Evolutionary conservation across 305 asterid species (phyloP).

Genomic region (Fraxinus xanthoxyloides): DNA sequence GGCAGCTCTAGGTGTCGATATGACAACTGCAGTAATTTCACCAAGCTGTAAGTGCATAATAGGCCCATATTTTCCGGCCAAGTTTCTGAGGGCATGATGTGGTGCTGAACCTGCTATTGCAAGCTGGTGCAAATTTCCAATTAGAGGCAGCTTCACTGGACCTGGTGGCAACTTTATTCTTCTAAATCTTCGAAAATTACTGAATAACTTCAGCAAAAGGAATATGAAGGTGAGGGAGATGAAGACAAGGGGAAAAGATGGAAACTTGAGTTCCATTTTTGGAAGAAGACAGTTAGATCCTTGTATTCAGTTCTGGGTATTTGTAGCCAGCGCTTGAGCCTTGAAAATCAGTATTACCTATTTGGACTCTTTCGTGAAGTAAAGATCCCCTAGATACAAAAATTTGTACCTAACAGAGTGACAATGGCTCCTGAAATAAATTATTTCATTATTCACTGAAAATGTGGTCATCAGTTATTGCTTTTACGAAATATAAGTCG

Average conservation of each 20-base stretch:
- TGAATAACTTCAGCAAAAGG: not conserved
- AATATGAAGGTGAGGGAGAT: not conserved
- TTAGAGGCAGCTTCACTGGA: conserved; percentile 35
- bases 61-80: conserved; percentile 28
- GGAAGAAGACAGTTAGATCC: not conserved
- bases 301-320: not conserved
- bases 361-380: not conserved
- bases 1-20: conserved; percentile 35
- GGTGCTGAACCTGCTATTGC: conserved; percentile 20
- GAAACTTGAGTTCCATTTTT: not conserved
- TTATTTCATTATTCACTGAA: not conserved
- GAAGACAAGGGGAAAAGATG: not conserved
- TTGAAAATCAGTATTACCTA: not conserved
- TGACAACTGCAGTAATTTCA: conserved; percentile 22
- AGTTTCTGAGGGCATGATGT: conserved; percentile 19
- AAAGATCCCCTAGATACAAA: not conserved
- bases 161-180: conserved; percentile 32
- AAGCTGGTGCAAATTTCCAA: conserved; percentile 36
- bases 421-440: not conserved
- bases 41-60: conserved; percentile 37
- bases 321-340: not conserved
- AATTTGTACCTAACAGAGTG: not conserved
- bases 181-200: not conserved
- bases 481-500: not conserved
- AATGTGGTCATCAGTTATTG: not conserved